Percentiles rank a stretch among this genome's conserved stretches.
Conservation (phyloP, 192 early-diverging fungal species). For the Phlyctochytrium planicorne region DNA sequence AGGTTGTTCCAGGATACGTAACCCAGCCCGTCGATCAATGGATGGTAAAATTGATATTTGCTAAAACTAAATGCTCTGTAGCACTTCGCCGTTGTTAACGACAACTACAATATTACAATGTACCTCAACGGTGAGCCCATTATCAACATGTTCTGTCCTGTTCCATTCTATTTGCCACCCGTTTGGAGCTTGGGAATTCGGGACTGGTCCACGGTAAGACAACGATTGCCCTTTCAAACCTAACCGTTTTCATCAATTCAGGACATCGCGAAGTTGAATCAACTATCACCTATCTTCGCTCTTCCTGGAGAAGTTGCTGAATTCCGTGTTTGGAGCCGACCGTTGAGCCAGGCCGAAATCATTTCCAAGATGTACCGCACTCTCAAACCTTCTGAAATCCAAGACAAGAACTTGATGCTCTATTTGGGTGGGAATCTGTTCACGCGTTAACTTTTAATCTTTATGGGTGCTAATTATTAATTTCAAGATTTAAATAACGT, state of each 20-base stretch:
- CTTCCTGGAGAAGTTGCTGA: background rate
- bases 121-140: background rate
- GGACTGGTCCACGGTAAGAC: slow-evolving; percentile 5
- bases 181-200: background rate
- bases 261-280: too few relatives aligned
- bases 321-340: background rate
- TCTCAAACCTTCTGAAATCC: background rate
- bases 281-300: background rate
- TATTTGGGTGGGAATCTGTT: too few relatives aligned
- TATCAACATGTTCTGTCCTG: background rate
- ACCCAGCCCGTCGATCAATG: too few relatives aligned
- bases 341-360: background rate
- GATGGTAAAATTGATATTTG: background rate
- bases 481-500: slow-evolving; percentile 9
- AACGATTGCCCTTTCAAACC: too few relatives aligned
- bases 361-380: background rate
- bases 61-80: background rate
- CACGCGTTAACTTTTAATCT: too few relatives aligned
- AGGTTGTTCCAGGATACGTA: too few relatives aligned
- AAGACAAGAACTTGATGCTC: background rate
- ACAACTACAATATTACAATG: slow-evolving; percentile 6
- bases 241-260: too few relatives aligned
- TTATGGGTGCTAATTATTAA: too few relatives aligned
- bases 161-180: background rate
- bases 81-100: slow-evolving; percentile 4